Conservation (phyloP, 2,329 filamentous ascomycete genomes). For the Alternaria solani region DNA sequence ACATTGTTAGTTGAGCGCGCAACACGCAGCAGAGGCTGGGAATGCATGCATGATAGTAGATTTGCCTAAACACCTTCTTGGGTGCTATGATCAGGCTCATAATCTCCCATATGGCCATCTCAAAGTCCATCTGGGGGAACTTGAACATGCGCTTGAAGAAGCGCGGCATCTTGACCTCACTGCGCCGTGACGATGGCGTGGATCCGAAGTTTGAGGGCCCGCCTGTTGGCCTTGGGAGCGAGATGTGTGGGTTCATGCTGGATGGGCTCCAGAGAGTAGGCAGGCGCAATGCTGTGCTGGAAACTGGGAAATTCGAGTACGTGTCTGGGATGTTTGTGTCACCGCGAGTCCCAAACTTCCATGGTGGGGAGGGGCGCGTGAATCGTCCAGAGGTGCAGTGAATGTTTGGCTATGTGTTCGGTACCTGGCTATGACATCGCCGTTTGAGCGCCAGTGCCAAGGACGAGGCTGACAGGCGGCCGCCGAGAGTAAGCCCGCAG, state of each 20-base stretch:
- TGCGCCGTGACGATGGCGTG: slow-evolving; percentile 58
- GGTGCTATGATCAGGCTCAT: slow-evolving; percentile 72
- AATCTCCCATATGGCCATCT: slow-evolving; percentile 78
- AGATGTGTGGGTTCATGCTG: slow-evolving; percentile 67
- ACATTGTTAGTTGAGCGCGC: neutral
- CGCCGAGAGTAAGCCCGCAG: slow-evolving; percentile 13
- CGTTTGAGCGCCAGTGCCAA: slow-evolving; percentile 23
- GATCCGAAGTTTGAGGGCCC: slow-evolving; percentile 62
- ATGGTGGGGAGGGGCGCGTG: slow-evolving; percentile 7
- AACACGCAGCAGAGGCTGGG: neutral
- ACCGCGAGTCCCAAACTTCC: slow-evolving; percentile 13
- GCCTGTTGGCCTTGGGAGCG: slow-evolving; percentile 66
- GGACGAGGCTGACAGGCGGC: slow-evolving; percentile 15
- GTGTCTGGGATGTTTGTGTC: slow-evolving; percentile 5
- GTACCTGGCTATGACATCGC: slow-evolving; percentile 33
- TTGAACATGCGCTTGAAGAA: slow-evolving; percentile 76
- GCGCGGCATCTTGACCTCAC: slow-evolving; percentile 67
- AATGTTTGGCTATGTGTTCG: slow-evolving; percentile 9
- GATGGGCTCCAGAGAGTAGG: slow-evolving; percentile 3
- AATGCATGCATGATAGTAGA: slow-evolving; percentile 69
- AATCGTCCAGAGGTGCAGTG: slow-evolving; percentile 7
- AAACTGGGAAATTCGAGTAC: neutral
- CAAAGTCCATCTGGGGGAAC: slow-evolving; percentile 77
- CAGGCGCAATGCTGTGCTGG: neutral
- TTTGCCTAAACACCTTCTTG: slow-evolving; percentile 75